These are phyloP conservation scores for Stephanodiscus triporus DNA, from an alignment of 108 stramenopile genomes.

Conservation along the genomic window DNA sequence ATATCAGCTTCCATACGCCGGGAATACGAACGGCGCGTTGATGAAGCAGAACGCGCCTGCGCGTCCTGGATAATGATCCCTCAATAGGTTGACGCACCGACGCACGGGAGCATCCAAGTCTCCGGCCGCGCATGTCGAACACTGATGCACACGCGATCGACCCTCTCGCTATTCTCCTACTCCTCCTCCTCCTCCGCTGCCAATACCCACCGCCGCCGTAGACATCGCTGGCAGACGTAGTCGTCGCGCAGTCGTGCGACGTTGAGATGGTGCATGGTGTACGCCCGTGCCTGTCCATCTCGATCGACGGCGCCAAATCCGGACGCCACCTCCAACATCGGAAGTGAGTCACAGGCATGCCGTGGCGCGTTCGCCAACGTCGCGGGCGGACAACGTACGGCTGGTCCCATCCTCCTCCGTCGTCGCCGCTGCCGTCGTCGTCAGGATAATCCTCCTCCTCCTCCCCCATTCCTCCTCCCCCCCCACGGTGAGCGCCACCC, in stretches of 20 bases:
- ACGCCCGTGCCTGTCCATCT: conserved; percentile 11
- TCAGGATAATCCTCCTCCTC: too few relatives aligned
- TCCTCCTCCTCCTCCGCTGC: not conserved
- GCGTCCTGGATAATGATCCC: conserved; percentile 7
- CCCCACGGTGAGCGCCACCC: conserved; percentile 1
- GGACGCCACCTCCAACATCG: conserved; percentile 9
- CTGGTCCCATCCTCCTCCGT: not conserved
- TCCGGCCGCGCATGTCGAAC: conserved; percentile 9
- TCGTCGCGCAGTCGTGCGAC: not conserved
- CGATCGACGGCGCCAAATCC: not conserved
- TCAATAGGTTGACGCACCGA: conserved; percentile 12
- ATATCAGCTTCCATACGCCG: conserved; percentile 5
- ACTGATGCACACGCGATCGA: conserved; percentile 4
- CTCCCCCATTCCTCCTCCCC: too few relatives aligned
- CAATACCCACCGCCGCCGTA: too few relatives aligned
- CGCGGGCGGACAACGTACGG: not conserved
- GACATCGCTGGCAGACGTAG: too few relatives aligned
- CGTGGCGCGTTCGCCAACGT: conserved; percentile 4
- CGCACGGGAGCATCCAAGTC: not conserved
- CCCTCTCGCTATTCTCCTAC: too few relatives aligned
- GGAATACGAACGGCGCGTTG: not conserved
- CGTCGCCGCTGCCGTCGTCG: not conserved
- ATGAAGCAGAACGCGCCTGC: conserved; percentile 15
- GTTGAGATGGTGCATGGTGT: conserved; percentile 8
- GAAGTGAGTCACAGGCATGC: conserved; percentile 8